Evolutionary conservation across 495 filamentous ascomycete species (phyloP).

Genomic region (Podospora pseudocomata): DNA sequence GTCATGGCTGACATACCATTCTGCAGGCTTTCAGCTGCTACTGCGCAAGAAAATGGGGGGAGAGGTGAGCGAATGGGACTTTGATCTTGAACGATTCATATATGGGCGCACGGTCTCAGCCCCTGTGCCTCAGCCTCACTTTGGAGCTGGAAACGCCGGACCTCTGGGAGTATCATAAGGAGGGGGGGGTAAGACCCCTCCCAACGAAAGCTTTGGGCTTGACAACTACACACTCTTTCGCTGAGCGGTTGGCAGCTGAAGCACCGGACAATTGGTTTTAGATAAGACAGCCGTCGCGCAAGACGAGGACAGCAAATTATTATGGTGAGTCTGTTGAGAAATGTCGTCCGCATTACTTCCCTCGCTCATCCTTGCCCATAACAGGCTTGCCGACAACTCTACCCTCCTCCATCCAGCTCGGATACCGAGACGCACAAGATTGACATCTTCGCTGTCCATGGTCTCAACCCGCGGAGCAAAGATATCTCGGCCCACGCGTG

Average conservation of each 20-base stretch:
- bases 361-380: background rate
- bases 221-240: background rate
- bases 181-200: background rate
- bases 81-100: background rate
- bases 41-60: background rate
- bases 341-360: background rate
- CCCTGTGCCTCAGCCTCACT: conserved; percentile 5
- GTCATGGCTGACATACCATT: no score
- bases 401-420: conserved; percentile 10
- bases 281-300: background rate
- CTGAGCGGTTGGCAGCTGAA: background rate
- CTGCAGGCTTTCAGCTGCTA: background rate
- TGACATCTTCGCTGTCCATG: conserved; percentile 32
- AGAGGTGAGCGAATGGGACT: background rate
- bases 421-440: conserved; percentile 14
- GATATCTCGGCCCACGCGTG: conserved; percentile 28
- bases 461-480: conserved; percentile 32
- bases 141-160: background rate
- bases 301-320: background rate
- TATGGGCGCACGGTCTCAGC: background rate
- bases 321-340: background rate
- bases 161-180: background rate
- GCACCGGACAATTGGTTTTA: background rate
- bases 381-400: conserved; percentile 21
- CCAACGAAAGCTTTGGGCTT: background rate